These are phyloP conservation scores for Zygoascus flipseniorum DNA, from an alignment of 805 yeast genomes.

Conservation along the genomic window DNA sequence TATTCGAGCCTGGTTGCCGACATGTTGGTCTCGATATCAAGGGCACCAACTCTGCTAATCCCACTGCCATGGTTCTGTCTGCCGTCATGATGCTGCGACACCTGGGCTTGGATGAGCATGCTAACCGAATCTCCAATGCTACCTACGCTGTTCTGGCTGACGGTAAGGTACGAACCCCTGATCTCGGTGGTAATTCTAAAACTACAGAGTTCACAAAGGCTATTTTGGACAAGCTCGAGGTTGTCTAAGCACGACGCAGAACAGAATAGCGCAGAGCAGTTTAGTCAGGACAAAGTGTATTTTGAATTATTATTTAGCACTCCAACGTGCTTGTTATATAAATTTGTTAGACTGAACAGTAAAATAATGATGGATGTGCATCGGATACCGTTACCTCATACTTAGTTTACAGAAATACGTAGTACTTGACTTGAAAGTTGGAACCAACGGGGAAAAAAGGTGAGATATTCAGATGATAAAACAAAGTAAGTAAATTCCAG, in stretches of 20 bases:
- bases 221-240: slow-evolving; percentile 59
- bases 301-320: not conserved
- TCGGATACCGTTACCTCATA: too few relatives aligned
- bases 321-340: not conserved
- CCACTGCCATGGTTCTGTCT: slow-evolving; percentile 94
- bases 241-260: slow-evolving; percentile 9
- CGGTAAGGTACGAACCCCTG: slow-evolving; percentile 76
- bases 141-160: slow-evolving; percentile 85
- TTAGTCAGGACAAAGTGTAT: not conserved
- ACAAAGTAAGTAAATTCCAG: too few relatives aligned
- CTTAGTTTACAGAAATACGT: too few relatives aligned
- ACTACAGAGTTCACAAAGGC: slow-evolving; percentile 95
- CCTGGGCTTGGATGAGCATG: slow-evolving; percentile 76
- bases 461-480: too few relatives aligned
- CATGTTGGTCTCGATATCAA: slow-evolving; percentile 96
- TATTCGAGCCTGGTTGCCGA: slow-evolving; percentile 99
- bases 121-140: slow-evolving; percentile 82
- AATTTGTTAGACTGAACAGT: not conserved
- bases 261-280: not conserved
- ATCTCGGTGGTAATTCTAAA: slow-evolving; percentile 82
- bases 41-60: slow-evolving; percentile 94
- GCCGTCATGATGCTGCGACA: slow-evolving; percentile 90
- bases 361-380: not conserved
- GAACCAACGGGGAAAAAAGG: too few relatives aligned
- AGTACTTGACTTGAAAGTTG: too few relatives aligned